phyloP scores from a whole-genome alignment of 1,284 basidiomycete genomes.

The Puccinia horiana region DNA sequence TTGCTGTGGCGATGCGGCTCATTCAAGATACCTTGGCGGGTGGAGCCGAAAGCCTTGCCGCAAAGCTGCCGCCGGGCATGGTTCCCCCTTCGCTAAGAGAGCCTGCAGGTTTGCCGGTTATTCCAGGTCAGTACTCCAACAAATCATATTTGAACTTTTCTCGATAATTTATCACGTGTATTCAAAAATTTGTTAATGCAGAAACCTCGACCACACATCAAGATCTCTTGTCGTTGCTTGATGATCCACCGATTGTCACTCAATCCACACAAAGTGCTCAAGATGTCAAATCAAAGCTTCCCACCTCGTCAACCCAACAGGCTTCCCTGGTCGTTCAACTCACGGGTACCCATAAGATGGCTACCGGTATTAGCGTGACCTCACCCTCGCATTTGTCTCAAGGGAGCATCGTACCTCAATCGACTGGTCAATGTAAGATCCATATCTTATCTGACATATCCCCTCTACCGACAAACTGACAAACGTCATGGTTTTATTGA shows the following conservation, averaged over 20 bases:
- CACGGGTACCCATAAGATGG: slow-evolving; percentile 38
- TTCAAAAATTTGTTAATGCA: slow-evolving; percentile 54
- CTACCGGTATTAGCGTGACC: slow-evolving; percentile 51
- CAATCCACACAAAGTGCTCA: slow-evolving; percentile 40
- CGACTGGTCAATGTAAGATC: slow-evolving; percentile 39
- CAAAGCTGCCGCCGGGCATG: slow-evolving; percentile 70
- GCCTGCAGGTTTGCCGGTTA: slow-evolving; percentile 43
- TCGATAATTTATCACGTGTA: slow-evolving; percentile 50
- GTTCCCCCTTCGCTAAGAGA: slow-evolving; percentile 76
- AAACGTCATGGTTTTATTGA: not conserved
- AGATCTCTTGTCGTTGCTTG: slow-evolving; percentile 64
- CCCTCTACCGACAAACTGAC: not conserved
- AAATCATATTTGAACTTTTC: slow-evolving; percentile 50
- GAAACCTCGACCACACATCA: slow-evolving; percentile 57
- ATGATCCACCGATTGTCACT: slow-evolving; percentile 65
- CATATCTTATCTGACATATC: not conserved
- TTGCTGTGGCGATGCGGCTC: slow-evolving; percentile 93
- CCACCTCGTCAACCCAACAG: not conserved
- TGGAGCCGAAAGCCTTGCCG: slow-evolving; percentile 70
- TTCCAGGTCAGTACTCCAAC: slow-evolving; percentile 50
- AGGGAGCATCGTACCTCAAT: slow-evolving; percentile 16
- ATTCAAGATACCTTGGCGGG: slow-evolving; percentile 85
- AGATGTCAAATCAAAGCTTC: slow-evolving; percentile 27
- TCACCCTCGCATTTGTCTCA: not conserved
- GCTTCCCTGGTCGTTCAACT: slow-evolving; percentile 11